Conservation (phyloP, 2,329 filamentous ascomycete species). For the Aspergillus sp. region DNA sequence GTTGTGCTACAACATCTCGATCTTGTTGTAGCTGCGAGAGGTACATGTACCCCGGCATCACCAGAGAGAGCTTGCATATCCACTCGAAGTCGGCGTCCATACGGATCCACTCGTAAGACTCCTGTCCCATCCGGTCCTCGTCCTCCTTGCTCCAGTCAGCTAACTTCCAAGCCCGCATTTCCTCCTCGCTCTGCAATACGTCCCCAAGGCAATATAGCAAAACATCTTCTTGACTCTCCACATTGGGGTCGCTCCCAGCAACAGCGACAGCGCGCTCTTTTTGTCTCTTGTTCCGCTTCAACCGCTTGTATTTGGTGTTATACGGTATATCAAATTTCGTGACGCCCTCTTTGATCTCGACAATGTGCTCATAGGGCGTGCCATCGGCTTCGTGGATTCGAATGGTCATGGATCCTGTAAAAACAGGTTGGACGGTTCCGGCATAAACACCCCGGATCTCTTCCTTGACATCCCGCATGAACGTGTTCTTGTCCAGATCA, state of each 20-base stretch:
- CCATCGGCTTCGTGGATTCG: constrained; percentile 96
- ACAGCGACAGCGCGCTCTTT: constrained; percentile 64
- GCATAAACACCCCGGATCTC: constrained; percentile 59
- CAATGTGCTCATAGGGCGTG: constrained; percentile 94
- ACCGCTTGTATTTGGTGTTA: constrained; percentile 96
- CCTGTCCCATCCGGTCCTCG: constrained; percentile 83
- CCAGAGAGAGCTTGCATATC: constrained; percentile 74
- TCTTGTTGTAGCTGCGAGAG: constrained; percentile 95
- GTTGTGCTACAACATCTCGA: constrained; percentile 83
- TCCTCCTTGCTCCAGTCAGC: constrained; percentile 84
- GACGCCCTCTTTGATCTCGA: constrained; percentile 81
- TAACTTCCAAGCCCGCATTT: constrained; percentile 73
- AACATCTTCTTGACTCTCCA: constrained; percentile 65
- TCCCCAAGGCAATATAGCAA: constrained; percentile 88
- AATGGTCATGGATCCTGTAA: constrained; percentile 95
- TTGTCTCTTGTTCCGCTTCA: constrained; percentile 77
- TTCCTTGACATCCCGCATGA: constrained; percentile 79
- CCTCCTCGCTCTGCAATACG: constrained; percentile 72
- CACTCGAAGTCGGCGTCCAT: constrained; percentile 98
- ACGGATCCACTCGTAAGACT: constrained; percentile 97
- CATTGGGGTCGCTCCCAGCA: constrained; percentile 52
- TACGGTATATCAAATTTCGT: constrained; percentile 92
- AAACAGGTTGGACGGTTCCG: constrained; percentile 64
- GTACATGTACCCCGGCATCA: constrained; percentile 94
- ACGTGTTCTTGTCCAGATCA: constrained; percentile 61